Conservation (phyloP, 768 basidiomycete genomes). For the Strobilomyces confusus region DNA sequence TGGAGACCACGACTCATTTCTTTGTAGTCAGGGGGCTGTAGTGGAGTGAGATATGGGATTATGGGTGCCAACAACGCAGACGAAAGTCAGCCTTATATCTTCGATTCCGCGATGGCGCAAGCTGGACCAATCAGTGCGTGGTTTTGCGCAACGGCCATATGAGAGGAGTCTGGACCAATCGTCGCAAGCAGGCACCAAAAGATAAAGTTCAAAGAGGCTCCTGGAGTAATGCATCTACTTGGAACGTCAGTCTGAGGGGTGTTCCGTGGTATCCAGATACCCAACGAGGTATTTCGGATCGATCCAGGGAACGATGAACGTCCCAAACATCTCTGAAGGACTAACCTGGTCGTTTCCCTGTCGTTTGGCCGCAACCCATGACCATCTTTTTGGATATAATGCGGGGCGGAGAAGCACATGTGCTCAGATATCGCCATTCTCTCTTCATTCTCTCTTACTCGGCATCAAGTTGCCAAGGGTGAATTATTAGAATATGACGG, state of each 20-base stretch:
- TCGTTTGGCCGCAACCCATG: not conserved
- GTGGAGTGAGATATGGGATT: not conserved
- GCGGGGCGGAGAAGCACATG: not conserved
- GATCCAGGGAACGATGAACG: not conserved
- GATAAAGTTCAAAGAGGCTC: not conserved
- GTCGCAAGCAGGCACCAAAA: not conserved
- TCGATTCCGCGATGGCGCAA: not conserved
- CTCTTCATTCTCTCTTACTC: no score
- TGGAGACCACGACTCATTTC: not conserved
- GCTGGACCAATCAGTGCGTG: not conserved
- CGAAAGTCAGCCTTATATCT: not conserved
- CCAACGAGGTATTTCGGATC: not conserved
- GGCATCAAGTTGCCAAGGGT: not conserved
- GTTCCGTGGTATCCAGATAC: not conserved
- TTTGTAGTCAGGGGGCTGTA: not conserved
- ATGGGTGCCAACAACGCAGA: not conserved
- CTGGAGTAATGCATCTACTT: not conserved
- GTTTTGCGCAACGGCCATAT: no score
- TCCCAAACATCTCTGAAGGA: not conserved
- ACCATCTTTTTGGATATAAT: not conserved
- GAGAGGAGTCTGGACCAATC: not conserved
- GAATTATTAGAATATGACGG: not conserved
- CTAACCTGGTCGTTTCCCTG: no score
- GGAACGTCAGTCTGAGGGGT: not conserved
- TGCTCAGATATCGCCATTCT: not conserved